Evolutionary conservation across 805 yeast species (phyloP).

Genomic region (Saccharomycopsis fermentans): DNA sequence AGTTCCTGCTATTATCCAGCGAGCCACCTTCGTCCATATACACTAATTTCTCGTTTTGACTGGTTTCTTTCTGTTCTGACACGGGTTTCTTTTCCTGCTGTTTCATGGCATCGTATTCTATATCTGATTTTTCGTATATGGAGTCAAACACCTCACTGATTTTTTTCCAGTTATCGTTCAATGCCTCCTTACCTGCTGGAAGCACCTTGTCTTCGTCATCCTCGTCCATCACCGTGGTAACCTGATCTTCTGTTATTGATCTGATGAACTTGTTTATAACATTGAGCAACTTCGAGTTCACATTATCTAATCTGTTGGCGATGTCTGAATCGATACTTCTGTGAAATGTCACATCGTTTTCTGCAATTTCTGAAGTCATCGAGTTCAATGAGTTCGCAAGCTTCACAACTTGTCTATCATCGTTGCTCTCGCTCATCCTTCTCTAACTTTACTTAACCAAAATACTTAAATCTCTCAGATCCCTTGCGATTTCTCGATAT

Average conservation of each 20-base stretch:
- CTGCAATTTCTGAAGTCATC: constrained; percentile 34
- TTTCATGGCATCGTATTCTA: constrained; percentile 42
- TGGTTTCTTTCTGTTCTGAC: constrained; percentile 6
- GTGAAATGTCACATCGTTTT: constrained; percentile 74
- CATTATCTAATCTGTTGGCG: constrained; percentile 26
- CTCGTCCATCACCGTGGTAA: constrained; percentile 16
- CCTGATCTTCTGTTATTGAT: constrained; percentile 20
- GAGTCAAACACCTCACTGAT: constrained; percentile 51
- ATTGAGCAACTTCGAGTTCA: constrained; percentile 30
- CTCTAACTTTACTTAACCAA: too few relatives aligned
- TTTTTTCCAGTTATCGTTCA: constrained; percentile 48
- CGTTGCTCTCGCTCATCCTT: not conserved
- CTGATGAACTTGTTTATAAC: constrained; percentile 38
- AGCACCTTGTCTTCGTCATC: constrained; percentile 22
- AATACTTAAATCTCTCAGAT: too few relatives aligned
- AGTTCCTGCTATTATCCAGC: constrained; percentile 16
- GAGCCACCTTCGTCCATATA: constrained; percentile 39
- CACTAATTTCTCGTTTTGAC: constrained; percentile 23
- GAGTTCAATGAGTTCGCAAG: not conserved
- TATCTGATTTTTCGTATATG: constrained; percentile 68
- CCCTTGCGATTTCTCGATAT: too few relatives aligned
- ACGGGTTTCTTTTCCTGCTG: constrained; percentile 12
- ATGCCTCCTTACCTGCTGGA: constrained; percentile 31
- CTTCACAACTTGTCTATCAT: not conserved
- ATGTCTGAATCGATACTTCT: constrained; percentile 25